A percentile compares a stretch with the other conserved stretches of the same genome.
phyloP scores from a whole-genome alignment of 176 grass and related monocot species.

The Pontederia crassipes region DNA sequence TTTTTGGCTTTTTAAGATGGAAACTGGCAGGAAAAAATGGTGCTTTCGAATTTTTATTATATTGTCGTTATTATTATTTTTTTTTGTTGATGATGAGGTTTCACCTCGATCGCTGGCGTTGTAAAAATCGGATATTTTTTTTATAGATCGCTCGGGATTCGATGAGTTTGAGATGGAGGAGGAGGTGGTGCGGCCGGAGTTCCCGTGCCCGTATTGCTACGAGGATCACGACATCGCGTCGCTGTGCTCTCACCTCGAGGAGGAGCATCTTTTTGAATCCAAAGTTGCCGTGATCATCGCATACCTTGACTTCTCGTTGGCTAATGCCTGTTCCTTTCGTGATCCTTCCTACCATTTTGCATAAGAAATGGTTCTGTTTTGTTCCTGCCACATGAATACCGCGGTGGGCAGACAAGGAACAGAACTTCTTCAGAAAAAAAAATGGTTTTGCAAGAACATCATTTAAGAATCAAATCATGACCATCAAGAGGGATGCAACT shows the following conservation, averaged over 20 bases:
- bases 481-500: too few species aligned
- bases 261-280: conserved; percentile 85
- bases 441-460: too few species aligned
- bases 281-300: conserved; percentile 47
- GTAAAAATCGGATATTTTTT: conserved; percentile 14
- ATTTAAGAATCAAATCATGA: too few species aligned
- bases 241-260: conserved; percentile 76
- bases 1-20: neutral
- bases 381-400: too few species aligned
- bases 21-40: neutral
- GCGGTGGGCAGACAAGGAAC: too few species aligned
- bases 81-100: neutral
- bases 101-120: neutral
- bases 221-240: conserved; percentile 81
- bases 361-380: too few species aligned
- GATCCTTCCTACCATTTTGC: neutral
- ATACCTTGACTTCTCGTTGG: neutral
- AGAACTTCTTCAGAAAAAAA: too few species aligned
- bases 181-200: conserved; percentile 62
- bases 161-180: conserved; percentile 80
- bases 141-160: conserved; percentile 53
- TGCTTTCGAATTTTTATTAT: too few species aligned
- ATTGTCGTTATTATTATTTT: neutral
- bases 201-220: conserved; percentile 95
- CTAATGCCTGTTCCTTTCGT: neutral